phyloP scores from a whole-genome alignment of 2,329 filamentous ascomycete species.

The Colletotrichum echinochloae region DNA sequence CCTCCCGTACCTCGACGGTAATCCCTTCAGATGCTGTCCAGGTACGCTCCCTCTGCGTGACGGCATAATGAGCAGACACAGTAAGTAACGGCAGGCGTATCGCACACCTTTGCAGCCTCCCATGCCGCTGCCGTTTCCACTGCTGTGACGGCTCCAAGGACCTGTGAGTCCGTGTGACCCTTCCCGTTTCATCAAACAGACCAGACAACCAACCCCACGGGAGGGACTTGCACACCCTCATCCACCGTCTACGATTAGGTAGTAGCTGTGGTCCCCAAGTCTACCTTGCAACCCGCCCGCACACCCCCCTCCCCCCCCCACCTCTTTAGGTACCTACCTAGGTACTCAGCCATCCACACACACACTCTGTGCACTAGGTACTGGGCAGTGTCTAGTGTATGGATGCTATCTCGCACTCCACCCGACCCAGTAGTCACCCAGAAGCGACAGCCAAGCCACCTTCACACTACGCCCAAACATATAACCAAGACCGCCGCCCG shows the following conservation, averaged over 20 bases:
- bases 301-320: conserved; percentile 17
- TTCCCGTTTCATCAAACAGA: conserved; percentile 42
- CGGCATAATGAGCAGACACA: conserved; percentile 5
- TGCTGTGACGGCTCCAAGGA: conserved; percentile 30
- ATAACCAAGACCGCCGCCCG: conserved; percentile 39
- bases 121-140: conserved; percentile 5
- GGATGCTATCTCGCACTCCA: conserved; percentile 24
- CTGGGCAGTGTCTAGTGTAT: not conserved
- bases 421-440: conserved; percentile 19
- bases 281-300: not conserved
- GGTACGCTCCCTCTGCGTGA: conserved; percentile 4
- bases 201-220: not conserved
- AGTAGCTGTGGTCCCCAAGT: not conserved
- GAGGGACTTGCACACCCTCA: not conserved
- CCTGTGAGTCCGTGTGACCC: conserved; percentile 37
- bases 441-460: conserved; percentile 34
- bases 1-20: not conserved
- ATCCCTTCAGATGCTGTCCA: not conserved
- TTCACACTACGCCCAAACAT: conserved; percentile 28
- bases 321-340: too few relatives aligned
- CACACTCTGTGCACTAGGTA: not conserved
- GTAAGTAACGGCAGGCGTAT: conserved; percentile 18
- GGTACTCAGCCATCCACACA: conserved; percentile 32
- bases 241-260: not conserved
- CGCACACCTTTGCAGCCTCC: conserved; percentile 6